phyloP scores from a whole-genome alignment of 1,284 basidiomycete species.

The Trametes polyzona region DNA sequence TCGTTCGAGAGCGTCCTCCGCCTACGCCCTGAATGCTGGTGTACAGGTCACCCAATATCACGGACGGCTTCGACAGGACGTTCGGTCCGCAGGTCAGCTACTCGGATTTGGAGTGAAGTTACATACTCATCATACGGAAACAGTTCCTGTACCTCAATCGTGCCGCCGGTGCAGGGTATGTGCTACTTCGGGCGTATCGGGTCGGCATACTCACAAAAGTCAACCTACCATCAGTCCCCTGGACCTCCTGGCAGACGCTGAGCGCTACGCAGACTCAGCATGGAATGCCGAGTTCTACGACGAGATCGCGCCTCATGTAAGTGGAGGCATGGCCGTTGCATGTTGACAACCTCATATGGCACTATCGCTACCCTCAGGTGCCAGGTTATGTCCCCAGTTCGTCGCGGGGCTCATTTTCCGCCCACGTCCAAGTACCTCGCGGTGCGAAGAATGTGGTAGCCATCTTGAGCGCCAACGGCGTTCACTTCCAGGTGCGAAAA shows the following conservation, averaged over 20 bases:
- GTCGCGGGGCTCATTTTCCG: slow-evolving; percentile 23
- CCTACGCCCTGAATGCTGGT: not conserved
- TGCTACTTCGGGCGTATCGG: not conserved
- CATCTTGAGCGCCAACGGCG: slow-evolving; percentile 31
- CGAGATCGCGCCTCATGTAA: slow-evolving; percentile 31
- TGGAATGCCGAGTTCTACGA: slow-evolving; percentile 37
- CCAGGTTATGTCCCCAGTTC: slow-evolving; percentile 20
- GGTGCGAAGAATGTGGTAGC: slow-evolving; percentile 28
- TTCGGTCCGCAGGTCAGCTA: slow-evolving; percentile 31
- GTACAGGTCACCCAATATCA: slow-evolving; percentile 32
- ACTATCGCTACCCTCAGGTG: slow-evolving; percentile 4
- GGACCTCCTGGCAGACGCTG: slow-evolving; percentile 27
- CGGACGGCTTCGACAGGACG: slow-evolving; percentile 35
- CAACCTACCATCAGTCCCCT: slow-evolving; percentile 5
- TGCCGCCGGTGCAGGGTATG: slow-evolving; percentile 14
- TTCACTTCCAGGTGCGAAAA: slow-evolving; percentile 29
- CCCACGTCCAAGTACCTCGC: slow-evolving; percentile 23
- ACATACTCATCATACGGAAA: no score
- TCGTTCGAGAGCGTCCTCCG: not conserved
- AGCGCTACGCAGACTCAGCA: slow-evolving; percentile 30
- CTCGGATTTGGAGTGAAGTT: no score
- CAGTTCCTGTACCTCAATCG: slow-evolving; percentile 36
- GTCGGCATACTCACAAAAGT: not conserved
- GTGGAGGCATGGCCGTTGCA: not conserved
- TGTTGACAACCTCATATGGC: not conserved